Percentiles rank a stretch among this genome's conserved stretches.
phyloP scores from a whole-genome alignment of 1,284 basidiomycete genomes.

The Chalciporus sp. region DNA sequence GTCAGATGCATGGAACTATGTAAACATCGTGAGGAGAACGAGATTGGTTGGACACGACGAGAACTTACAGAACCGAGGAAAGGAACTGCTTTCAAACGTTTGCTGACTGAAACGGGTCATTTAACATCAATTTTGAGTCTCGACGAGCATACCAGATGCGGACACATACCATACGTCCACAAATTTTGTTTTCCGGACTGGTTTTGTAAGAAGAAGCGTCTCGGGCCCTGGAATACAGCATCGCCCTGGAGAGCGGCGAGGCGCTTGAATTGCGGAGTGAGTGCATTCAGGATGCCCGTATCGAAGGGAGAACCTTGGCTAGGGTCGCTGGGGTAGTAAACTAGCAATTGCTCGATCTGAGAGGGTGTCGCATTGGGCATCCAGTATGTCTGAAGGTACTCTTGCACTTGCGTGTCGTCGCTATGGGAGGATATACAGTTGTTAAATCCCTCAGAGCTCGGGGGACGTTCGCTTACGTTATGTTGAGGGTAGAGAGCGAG shows the following conservation, averaged over 20 bases:
- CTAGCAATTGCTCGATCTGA: constrained; percentile 37
- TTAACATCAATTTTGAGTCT: neutral
- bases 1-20: constrained; percentile 42
- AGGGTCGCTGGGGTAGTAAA: constrained; percentile 46
- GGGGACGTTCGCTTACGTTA: constrained; percentile 38
- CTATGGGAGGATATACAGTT: constrained; percentile 19
- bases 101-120: constrained; percentile 39
- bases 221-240: constrained; percentile 53
- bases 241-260: constrained; percentile 56
- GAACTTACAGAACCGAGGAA: constrained; percentile 41
- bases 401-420: constrained; percentile 38
- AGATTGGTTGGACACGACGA: neutral
- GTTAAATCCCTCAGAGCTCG: neutral
- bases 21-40: neutral
- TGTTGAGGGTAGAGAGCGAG: constrained; percentile 43
- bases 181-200: constrained; percentile 44
- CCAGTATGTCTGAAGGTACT: constrained; percentile 40
- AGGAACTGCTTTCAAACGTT: constrained; percentile 45
- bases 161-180: constrained; percentile 49
- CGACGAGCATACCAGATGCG: neutral
- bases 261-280: constrained; percentile 56
- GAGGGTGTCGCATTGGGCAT: constrained; percentile 32
- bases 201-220: constrained; percentile 51
- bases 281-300: constrained; percentile 45
- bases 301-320: constrained; percentile 53